A percentile compares a stretch with the other conserved stretches of the same genome.
Evolutionary conservation across 305 asterid species (phyloP).

Genomic region (Solanum hybrid): DNA sequence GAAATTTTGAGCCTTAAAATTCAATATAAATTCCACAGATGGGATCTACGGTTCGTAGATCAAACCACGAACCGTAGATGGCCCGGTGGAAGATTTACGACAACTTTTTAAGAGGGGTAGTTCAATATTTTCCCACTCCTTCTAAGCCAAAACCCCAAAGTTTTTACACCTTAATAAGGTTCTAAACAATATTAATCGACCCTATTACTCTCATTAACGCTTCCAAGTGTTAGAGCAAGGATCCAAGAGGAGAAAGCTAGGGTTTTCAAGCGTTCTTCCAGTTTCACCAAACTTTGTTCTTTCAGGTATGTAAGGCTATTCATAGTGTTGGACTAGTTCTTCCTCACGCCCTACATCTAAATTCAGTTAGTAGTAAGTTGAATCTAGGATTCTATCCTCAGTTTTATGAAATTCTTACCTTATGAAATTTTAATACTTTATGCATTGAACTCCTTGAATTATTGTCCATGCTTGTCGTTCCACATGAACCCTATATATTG

Average conservation of each 20-base stretch:
- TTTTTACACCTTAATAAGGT: not conserved
- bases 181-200: too few species aligned
- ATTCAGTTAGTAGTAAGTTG: not conserved
- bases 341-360: not conserved
- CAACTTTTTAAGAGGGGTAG: not conserved
- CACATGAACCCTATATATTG: too few species aligned
- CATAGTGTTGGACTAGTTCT: not conserved
- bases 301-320: not conserved
- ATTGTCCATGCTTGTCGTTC: not conserved
- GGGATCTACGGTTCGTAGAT: not conserved
- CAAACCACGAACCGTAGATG: not conserved
- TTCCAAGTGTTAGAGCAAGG: not conserved
- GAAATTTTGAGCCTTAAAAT: not conserved
- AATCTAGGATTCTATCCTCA: not conserved
- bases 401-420: too few species aligned
- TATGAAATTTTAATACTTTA: too few species aligned
- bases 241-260: not conserved
- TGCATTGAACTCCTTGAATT: too few species aligned
- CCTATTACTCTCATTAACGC: not conserved
- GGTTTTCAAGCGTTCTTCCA: not conserved
- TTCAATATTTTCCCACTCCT: not conserved
- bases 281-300: not conserved
- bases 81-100: not conserved
- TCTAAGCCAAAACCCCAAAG: not conserved
- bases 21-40: not conserved